Evolutionary conservation across 768 basidiomycete species (phyloP).

Genomic region (Butyriboletus loyo): DNA sequence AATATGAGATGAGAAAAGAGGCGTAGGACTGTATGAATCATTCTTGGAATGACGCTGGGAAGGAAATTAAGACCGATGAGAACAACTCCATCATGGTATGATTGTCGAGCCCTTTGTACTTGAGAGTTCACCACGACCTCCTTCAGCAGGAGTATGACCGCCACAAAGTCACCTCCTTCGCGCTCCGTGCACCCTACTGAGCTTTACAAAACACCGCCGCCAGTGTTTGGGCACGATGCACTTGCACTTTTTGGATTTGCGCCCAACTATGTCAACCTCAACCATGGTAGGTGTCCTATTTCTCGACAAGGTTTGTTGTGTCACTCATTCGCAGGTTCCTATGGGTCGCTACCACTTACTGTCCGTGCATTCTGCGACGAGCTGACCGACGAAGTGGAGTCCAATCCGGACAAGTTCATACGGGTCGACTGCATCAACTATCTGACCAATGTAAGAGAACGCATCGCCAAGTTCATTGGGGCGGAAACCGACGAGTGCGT

Average conservation of each 20-base stretch:
- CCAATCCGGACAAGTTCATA: slow-evolving; percentile 56
- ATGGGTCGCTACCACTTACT: slow-evolving; percentile 52
- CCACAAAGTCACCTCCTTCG: background rate
- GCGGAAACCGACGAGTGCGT: slow-evolving; percentile 58
- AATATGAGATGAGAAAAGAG: background rate
- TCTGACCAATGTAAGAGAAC: slow-evolving; percentile 40
- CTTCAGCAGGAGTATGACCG: slow-evolving; percentile 3
- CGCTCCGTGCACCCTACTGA: background rate
- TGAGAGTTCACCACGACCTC: background rate
- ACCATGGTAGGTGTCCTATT: slow-evolving; percentile 47
- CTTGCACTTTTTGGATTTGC: slow-evolving; percentile 56
- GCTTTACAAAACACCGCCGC: slow-evolving; percentile 29
- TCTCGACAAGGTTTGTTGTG: background rate
- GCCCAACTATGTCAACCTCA: slow-evolving; percentile 59
- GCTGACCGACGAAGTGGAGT: slow-evolving; percentile 43
- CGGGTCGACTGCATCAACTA: slow-evolving; percentile 35
- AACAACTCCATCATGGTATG: background rate
- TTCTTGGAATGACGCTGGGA: background rate
- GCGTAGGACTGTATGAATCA: background rate
- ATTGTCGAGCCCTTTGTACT: background rate
- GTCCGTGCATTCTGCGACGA: slow-evolving; percentile 46
- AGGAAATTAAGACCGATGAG: background rate
- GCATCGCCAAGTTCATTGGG: slow-evolving; percentile 49
- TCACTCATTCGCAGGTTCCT: slow-evolving; percentile 45
- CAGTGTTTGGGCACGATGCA: slow-evolving; percentile 54